Conservation (phyloP, 2,329 filamentous ascomycete species). For the Diaporthe destruens region DNA sequence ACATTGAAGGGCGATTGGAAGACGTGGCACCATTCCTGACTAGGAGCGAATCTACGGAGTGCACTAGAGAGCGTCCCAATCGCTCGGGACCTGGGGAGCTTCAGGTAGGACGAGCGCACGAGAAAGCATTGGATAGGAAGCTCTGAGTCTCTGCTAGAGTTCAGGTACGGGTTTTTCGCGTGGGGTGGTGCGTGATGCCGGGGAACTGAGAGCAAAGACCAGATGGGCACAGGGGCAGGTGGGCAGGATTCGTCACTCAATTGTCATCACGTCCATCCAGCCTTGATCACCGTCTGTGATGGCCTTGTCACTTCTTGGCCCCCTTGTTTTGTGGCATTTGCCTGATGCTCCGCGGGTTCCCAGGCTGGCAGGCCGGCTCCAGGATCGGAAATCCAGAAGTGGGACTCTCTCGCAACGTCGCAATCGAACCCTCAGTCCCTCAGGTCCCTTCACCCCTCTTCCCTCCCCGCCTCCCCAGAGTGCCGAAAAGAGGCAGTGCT, state of each 20-base stretch:
- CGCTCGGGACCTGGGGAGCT: constrained; percentile 27
- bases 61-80: constrained; percentile 21
- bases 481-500: constrained; percentile 27
- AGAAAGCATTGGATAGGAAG: constrained; percentile 33
- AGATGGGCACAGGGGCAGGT: no score
- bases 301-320: constrained; percentile 24
- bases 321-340: not conserved
- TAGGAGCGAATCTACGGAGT: constrained; percentile 1
- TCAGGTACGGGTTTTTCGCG: constrained; percentile 13
- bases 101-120: constrained; percentile 23
- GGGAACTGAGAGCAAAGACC: not conserved
- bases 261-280: constrained; percentile 24
- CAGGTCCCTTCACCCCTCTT: not conserved
- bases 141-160: constrained; percentile 15
- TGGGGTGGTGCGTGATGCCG: constrained; percentile 18
- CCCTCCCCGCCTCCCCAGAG: not conserved
- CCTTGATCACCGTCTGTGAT: constrained; percentile 2
- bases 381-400: constrained; percentile 2
- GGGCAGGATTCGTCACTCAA: constrained; percentile 17
- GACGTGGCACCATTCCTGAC: constrained; percentile 28
- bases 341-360: constrained; percentile 22
- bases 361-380: not conserved
- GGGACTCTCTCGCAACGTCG: constrained; percentile 12
- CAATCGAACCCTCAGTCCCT: not conserved
- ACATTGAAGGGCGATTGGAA: not conserved